Evolutionary conservation across 805 yeast species (phyloP).

Genomic region (Metschnikowia cubensis): DNA sequence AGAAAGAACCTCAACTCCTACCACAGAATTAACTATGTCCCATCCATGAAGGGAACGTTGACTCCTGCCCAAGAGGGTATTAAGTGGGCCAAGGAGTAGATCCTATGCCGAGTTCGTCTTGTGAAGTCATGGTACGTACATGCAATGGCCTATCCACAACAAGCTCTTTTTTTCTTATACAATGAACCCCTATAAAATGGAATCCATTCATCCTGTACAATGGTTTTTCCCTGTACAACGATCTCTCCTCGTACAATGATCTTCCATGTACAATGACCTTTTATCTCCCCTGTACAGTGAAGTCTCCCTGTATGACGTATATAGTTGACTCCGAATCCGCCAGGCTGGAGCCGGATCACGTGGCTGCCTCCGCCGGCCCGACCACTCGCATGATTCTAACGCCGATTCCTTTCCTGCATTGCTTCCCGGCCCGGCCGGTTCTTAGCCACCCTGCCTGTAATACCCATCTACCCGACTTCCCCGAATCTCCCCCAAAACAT

Average conservation of each 20-base stretch:
- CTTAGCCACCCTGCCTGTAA: not conserved
- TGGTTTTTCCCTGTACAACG: no score
- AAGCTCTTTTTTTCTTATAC: no score
- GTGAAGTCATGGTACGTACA: not conserved
- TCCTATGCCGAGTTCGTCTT: not conserved
- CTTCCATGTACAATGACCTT: no score
- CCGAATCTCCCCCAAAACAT: not conserved
- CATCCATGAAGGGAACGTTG: conserved; percentile 69
- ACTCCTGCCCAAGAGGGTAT: conserved; percentile 53
- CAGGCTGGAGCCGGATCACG: not conserved
- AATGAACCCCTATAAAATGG: no score
- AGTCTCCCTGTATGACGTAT: not conserved
- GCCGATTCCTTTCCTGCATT: not conserved
- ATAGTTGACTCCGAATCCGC: not conserved
- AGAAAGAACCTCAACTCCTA: conserved; percentile 85
- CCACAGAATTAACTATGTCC: conserved; percentile 78
- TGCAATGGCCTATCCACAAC: not conserved
- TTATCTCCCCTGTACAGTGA: no score
- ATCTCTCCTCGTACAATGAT: no score
- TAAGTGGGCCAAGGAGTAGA: conserved; percentile 49
- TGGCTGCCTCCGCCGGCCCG: not conserved
- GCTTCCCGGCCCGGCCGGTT: not conserved
- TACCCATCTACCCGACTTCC: not conserved
- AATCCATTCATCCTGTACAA: no score
- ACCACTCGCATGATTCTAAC: not conserved